phyloP scores from a whole-genome alignment of 129 eudicot genomes.

The Deinandra increscens region DNA sequence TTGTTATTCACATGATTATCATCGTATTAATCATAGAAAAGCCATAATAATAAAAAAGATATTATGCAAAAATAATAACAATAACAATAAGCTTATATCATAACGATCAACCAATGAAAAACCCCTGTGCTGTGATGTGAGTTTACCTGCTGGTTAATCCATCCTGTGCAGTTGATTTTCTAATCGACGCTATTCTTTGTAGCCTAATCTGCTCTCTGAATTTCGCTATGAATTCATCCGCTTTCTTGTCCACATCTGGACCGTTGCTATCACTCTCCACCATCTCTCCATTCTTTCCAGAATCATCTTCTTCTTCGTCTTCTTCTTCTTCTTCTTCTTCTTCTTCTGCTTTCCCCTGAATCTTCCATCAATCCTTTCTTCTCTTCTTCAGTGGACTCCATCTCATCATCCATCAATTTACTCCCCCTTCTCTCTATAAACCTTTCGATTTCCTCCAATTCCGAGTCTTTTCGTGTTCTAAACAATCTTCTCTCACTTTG shows the following conservation, averaged over 20 bases:
- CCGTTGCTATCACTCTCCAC: slow-evolving; percentile 10
- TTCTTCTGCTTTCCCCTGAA: slow-evolving; percentile 26
- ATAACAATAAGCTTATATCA: not conserved
- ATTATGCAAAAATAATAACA: not conserved
- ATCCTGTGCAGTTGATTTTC: slow-evolving; percentile 51
- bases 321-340: slow-evolving; percentile 7
- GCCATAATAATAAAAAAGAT: not conserved
- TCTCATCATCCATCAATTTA: slow-evolving; percentile 17
- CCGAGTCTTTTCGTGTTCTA: slow-evolving; percentile 23
- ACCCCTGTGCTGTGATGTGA: not conserved
- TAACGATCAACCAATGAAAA: slow-evolving; percentile 9
- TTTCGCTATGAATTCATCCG: slow-evolving; percentile 96
- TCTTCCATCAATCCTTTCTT: slow-evolving; percentile 37
- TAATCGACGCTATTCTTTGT: slow-evolving; percentile 85
- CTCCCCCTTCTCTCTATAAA: slow-evolving; percentile 33
- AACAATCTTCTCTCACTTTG: slow-evolving; percentile 35
- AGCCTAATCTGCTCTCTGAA: slow-evolving; percentile 93
- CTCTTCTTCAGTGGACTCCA: slow-evolving; percentile 29
- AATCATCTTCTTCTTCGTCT: too few relatives aligned
- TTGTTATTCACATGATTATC: too few relatives aligned
- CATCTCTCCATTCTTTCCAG: slow-evolving; percentile 7
- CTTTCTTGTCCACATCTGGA: slow-evolving; percentile 91
- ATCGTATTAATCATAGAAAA: too few relatives aligned
- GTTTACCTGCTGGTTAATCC: too few relatives aligned
- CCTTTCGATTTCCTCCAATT: slow-evolving; percentile 30